Evolutionary conservation across 208 protist species (phyloP).

Genomic region (Balamuthia mandrillaris): DNA sequence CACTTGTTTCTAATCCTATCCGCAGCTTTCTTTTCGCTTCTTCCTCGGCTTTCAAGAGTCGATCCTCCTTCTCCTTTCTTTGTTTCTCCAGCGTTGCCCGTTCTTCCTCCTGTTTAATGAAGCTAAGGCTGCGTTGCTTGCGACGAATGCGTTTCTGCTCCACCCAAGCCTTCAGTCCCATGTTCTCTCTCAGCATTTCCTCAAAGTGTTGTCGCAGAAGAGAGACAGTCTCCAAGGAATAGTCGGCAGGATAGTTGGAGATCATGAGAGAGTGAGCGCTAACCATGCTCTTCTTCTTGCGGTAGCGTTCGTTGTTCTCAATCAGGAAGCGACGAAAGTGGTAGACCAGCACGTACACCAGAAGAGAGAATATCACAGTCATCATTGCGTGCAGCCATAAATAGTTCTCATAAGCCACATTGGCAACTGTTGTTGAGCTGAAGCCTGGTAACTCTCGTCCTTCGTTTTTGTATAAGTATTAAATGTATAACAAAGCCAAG

Average conservation of each 20-base stretch:
- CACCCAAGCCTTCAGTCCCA: neutral
- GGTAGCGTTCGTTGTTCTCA: neutral
- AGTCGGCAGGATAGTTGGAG: neutral
- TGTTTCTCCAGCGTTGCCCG: neutral
- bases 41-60: no score
- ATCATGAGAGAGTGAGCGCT: constrained; percentile 35
- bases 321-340: neutral
- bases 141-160: neutral
- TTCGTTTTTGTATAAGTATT: no score
- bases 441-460: neutral
- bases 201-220: constrained; percentile 14
- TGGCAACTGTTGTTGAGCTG: neutral
- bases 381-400: constrained; percentile 24
- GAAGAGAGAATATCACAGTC: neutral
- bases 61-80: neutral
- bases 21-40: neutral
- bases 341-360: constrained; percentile 5
- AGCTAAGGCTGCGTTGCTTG: neutral
- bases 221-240: neutral
- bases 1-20: neutral
- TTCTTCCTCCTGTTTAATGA: neutral
- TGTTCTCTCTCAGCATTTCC: neutral
- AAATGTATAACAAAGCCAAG: neutral
- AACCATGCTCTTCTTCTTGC: neutral
- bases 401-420: neutral